Evolutionary conservation across 495 filamentous ascomycete species (phyloP), one percentile per base, ranked within the genome.

Genomic region (Penicillium arizonense): DNA sequence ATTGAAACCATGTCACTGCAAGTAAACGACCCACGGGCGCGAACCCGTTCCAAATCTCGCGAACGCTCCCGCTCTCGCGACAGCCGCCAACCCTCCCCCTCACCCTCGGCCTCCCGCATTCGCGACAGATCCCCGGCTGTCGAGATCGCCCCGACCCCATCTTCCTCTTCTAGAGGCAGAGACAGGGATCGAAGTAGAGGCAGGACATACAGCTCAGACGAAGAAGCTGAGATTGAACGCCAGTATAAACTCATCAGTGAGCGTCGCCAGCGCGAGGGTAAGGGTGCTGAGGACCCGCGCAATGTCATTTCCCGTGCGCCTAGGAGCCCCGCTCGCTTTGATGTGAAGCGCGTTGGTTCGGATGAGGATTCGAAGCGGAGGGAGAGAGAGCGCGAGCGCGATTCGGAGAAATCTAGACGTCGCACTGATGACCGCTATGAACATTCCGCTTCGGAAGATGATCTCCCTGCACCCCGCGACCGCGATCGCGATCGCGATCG

Each of bases 21-120:
- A 48, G 80, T 83, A 51, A 72, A 79, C 57, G 77, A 84, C 59
- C 68, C 76, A 68, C 77, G 79, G 59, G 82, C 80, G 54, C 80
- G 82, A 53, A 80, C 73, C 46, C 81, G 83, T 49, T 83, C 81
- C 59, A 84, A 78, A 44, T 87, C 84, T 11, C 73, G 74, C 49
- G 67, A 77, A 32, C 76, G 75, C 44, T 78, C 78, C 39, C 69
- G 71, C 49, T 79, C 76, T 61, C 76, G 77, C 64, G 75, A 80
- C 58, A 65, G 52, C 42, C 70, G 73, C 47, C 50, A 64, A 10
- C 70, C 74, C 7, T 72, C 73, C 12, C 63, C 70, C 16, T 53
- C 58, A 6, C 53, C 48, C 20, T 56, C 56, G 7, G 56, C 57
- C 47, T 48, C 58, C 13, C 57, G 51, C 36, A 30, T 10, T 30